Conservation (phyloP, 129 eudicot genomes). For the Deinandra increscens region DNA sequence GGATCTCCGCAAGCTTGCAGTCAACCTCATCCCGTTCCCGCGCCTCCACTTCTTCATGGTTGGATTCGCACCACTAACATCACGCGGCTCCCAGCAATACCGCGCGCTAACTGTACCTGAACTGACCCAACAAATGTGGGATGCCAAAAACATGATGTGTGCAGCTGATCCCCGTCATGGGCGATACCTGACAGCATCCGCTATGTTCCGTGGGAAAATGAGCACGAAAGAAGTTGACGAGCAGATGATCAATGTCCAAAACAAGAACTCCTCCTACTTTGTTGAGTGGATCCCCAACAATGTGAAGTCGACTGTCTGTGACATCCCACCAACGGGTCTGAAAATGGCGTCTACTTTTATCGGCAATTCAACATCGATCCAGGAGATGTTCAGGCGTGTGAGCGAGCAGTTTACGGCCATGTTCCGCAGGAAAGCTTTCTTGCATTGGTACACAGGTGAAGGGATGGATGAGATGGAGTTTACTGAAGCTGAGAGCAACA, state of each 20-base stretch:
- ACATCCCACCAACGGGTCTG: conserved; percentile 66
- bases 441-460: conserved; percentile 77
- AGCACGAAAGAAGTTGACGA: conserved; percentile 63
- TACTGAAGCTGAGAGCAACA: conserved; percentile 77
- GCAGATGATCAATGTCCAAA: conserved; percentile 69
- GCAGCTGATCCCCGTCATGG: conserved; percentile 61
- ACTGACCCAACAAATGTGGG: conserved; percentile 62
- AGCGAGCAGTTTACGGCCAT: conserved; percentile 72
- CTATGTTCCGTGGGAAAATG: conserved; percentile 68
- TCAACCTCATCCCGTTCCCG: conserved; percentile 59
- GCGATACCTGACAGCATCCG: conserved; percentile 57
- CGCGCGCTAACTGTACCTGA: conserved; percentile 54
- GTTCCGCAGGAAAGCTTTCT: conserved; percentile 70
- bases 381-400: conserved; percentile 61
- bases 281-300: conserved; percentile 76
- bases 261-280: conserved; percentile 72
- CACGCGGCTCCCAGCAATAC: conserved; percentile 66
- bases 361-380: conserved; percentile 64
- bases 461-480: conserved; percentile 81
- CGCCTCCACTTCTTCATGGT: conserved; percentile 67
- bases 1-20: conserved; percentile 61
- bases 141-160: conserved; percentile 57
- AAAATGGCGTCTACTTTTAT: conserved; percentile 75
- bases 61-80: conserved; percentile 54
- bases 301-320: conserved; percentile 76